Conservation (phyloP, 345 rosid species). For the Boechera retrofracta region DNA sequence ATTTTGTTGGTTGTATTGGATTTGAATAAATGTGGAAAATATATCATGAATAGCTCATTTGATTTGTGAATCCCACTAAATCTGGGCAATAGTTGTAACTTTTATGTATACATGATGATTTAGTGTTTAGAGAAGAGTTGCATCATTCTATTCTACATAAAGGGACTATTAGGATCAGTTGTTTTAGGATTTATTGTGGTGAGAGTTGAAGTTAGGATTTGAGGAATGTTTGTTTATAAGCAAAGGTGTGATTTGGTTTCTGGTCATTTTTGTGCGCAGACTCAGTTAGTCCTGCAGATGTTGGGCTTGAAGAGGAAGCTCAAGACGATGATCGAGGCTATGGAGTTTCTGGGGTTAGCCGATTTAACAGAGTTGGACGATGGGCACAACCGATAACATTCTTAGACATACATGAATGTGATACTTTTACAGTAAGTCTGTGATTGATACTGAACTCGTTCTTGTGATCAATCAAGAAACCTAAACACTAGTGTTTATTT, state of each 20-base stretch:
- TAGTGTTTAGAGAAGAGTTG: not conserved
- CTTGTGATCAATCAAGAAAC: constrained; percentile 16
- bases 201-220: constrained; percentile 1
- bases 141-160: not conserved
- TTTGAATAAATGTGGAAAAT: constrained; percentile 30
- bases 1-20: constrained; percentile 16
- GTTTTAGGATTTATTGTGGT: too few relatives aligned
- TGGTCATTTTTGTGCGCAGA: constrained; percentile 56
- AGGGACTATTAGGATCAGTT: not conserved
- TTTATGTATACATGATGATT: not conserved
- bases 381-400: constrained; percentile 97
- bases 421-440: constrained; percentile 69
- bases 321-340: constrained; percentile 87
- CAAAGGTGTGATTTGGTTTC: constrained; percentile 21
- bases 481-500: constrained; percentile 24
- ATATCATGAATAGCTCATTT: not conserved
- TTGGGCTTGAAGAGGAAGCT: constrained; percentile 73
- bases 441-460: not conserved
- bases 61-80: not conserved
- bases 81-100: too few relatives aligned
- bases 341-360: constrained; percentile 67
- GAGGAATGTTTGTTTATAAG: not conserved
- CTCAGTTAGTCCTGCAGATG: constrained; percentile 72
- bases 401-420: constrained; percentile 69
- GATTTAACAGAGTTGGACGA: constrained; percentile 59